A percentile compares a stretch with the other conserved stretches of the same genome.
These are phyloP conservation scores for Lentinus polychrous DNA, from an alignment of 1,284 basidiomycete species.

Conservation along the genomic window DNA sequence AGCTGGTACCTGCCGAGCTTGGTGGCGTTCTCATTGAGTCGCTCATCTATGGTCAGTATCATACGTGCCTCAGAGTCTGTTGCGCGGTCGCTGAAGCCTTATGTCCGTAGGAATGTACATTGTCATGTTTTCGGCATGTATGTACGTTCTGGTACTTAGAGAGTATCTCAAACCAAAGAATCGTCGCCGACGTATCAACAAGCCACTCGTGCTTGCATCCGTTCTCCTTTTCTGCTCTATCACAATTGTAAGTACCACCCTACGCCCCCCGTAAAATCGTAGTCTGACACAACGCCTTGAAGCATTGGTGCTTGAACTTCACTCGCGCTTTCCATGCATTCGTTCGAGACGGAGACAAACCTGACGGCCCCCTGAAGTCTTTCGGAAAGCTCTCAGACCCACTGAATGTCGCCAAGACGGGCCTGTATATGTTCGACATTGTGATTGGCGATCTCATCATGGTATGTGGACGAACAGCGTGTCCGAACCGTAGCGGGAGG, in stretches of 20 bases:
- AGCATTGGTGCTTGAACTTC: background rate
- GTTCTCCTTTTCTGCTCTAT: background rate
- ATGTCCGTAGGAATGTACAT: background rate
- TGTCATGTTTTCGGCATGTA: background rate
- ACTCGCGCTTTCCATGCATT: background rate
- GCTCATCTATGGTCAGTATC: background rate
- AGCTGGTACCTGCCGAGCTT: background rate
- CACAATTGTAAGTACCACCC: background rate
- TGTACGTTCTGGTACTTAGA: background rate
- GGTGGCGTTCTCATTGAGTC: background rate
- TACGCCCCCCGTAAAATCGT: too few species aligned
- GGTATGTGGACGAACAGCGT: background rate
- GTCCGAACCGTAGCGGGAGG: background rate
- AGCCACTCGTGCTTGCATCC: background rate
- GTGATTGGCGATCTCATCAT: background rate
- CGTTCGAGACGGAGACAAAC: background rate
- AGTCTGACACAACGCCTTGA: too few species aligned
- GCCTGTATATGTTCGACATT: background rate
- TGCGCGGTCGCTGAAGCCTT: background rate
- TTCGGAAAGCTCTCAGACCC: background rate
- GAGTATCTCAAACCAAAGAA: background rate
- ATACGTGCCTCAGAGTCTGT: background rate
- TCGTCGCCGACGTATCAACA: background rate
- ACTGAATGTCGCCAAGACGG: background rate
- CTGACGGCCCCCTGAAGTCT: background rate